Evolutionary conservation across 306 rosid genomes (phyloP), one percentile per base, ranked within the genome.

Genomic region (Rosa chinensis): DNA sequence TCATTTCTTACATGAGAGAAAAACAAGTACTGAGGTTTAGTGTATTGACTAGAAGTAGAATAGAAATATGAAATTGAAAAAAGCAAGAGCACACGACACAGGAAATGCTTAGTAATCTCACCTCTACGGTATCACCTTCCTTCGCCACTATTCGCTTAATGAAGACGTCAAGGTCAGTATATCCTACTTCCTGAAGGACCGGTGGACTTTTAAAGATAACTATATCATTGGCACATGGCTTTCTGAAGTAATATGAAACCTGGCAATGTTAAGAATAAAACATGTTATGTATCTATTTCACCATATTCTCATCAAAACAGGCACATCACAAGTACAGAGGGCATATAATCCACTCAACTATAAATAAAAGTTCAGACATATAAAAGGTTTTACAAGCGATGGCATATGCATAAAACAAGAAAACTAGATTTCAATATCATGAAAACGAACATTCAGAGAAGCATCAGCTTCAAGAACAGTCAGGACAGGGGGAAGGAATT

Each of bases 151-250:
- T 64, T 78, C 99, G 89, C 86, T 96, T 96, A 76, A 96, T 93
- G 77, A 96, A 96, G 66, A 96, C 98, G 83, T 96, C 99, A 44
- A 90, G 90, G 71, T 93, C 93, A 1, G 98, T 83, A 68, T 96
- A 96, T 84, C 98, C 98, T 80, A 89, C 99, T 87, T 91, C 90
- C 82, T 96, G 99, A 80, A 96, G 99, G 4, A 89, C 96, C 1
- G 98, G 99, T 76, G 99, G 98, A 79, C 98, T 96, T 84, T 91
- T 93, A 53, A 93, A 96, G 80, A 96, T 93, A 78, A 93, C 97
- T 21, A 96, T 91, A 81, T 93, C 99, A 80, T 92, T 93, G 64
- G 97, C 87, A 81, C 99, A 91, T 3, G 99, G 99, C 86, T 89
- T 88, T 87, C 99, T 90, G 84, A 95, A 91, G 76, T 95, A 90